phyloP scores from a whole-genome alignment of 805 yeast species.

The Candida krabiensis region DNA sequence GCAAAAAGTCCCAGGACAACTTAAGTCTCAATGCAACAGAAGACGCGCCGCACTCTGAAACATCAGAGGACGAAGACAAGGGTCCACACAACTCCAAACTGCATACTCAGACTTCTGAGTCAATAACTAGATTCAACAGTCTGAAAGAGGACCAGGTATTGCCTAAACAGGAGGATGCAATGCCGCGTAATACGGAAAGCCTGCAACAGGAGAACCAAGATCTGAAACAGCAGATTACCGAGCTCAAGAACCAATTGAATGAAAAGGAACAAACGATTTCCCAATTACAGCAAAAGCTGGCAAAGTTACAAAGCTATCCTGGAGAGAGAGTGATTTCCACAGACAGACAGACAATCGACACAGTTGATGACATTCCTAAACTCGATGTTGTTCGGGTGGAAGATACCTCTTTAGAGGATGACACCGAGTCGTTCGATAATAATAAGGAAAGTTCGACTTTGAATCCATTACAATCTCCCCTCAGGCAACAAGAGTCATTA shows the following conservation, averaged over 20 bases:
- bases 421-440: background rate
- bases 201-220: slow-evolving; percentile 10
- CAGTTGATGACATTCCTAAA: too few relatives aligned
- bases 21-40: background rate
- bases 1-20: background rate
- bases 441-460: slow-evolving; percentile 5
- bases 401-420: too few relatives aligned
- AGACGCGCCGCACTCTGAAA: background rate
- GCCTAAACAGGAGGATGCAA: too few relatives aligned
- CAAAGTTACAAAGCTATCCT: background rate
- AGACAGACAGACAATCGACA: too few relatives aligned
- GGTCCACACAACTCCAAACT: background rate
- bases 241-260: slow-evolving; percentile 1
- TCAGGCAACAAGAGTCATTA: slow-evolving; percentile 18
- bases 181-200: background rate
- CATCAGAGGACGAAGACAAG: background rate
- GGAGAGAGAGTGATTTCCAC: background rate
- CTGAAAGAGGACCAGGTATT: background rate
- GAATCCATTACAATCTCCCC: slow-evolving; percentile 28
- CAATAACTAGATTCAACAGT: background rate
- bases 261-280: background rate
- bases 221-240: slow-evolving; percentile 1
- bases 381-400: too few relatives aligned
- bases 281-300: background rate
- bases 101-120: background rate